Evolutionary conservation across 768 basidiomycete genomes (phyloP).

Genomic region (Suillus decipiens): DNA sequence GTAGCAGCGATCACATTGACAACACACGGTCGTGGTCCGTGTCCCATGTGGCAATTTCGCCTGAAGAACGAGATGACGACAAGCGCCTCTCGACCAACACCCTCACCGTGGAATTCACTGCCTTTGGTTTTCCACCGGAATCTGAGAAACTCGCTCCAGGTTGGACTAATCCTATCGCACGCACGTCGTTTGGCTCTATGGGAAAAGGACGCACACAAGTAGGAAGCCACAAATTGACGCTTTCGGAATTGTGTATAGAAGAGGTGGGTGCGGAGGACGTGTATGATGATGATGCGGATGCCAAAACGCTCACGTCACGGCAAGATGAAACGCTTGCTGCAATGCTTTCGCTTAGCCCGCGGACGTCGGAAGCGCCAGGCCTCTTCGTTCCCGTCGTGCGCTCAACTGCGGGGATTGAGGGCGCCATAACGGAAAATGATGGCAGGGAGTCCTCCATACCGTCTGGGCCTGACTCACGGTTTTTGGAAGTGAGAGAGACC

Average conservation of each 20-base stretch:
- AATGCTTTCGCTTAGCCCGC: conserved; percentile 46
- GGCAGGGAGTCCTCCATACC: conserved; percentile 6
- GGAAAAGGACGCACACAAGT: conserved; percentile 10
- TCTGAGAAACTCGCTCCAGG: conserved; percentile 37
- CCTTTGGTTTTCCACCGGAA: conserved; percentile 23
- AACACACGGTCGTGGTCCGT: conserved; percentile 18
- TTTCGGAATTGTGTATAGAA: conserved; percentile 24
- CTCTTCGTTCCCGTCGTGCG: conserved; percentile 2
- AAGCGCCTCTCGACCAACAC: conserved; percentile 30
- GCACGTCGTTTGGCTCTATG: conserved; percentile 18
- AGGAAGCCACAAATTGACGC: conserved; percentile 17
- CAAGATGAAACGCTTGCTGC: conserved; percentile 41
- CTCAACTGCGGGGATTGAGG: conserved; percentile 10
- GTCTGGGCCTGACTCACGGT: conserved; percentile 19
- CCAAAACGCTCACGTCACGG: conserved; percentile 32
- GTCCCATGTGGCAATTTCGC: conserved; percentile 26
- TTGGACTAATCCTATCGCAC: conserved; percentile 29
- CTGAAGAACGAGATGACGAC: conserved; percentile 28
- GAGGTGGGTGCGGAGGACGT: conserved; percentile 19
- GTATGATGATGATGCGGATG: conserved; percentile 28
- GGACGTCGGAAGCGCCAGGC: conserved; percentile 37
- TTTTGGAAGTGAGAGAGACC: conserved; percentile 40
- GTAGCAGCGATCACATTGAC: conserved; percentile 17
- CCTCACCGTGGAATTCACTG: conserved; percentile 21
- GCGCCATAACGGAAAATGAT: conserved; percentile 10